Conservation (phyloP, 495 filamentous ascomycete genomes). For the Pseudotulostoma volvatum region DNA sequence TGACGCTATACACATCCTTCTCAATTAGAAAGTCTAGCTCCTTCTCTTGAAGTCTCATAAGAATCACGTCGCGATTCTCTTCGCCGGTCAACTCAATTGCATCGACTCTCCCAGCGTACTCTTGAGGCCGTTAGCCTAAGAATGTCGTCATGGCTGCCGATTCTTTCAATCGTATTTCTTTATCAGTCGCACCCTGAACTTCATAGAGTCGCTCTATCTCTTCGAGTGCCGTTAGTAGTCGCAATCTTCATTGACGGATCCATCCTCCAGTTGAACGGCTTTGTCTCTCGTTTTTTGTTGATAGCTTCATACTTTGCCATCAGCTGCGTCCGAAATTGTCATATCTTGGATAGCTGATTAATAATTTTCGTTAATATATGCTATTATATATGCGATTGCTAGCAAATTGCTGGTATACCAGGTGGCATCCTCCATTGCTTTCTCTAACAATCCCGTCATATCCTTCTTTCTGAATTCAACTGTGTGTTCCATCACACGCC, state of each 20-base stretch:
- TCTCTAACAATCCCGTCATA: neutral
- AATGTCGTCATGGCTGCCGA: neutral
- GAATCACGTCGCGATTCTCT: neutral
- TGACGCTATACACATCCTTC: slow-evolving; percentile 44
- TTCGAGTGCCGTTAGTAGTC: neutral
- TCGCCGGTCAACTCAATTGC: neutral
- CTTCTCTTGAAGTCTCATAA: slow-evolving; percentile 18
- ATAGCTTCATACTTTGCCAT: too few relatives aligned
- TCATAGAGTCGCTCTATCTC: neutral
- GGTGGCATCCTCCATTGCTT: neutral
- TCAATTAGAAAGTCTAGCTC: slow-evolving; percentile 39
- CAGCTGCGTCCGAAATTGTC: too few relatives aligned
- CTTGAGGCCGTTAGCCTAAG: neutral
- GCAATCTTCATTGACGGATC: neutral
- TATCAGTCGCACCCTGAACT: neutral
- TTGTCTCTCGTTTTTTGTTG: too few relatives aligned
- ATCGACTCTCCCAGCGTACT: neutral
- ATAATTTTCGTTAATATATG: too few relatives aligned
- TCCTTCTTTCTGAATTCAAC: neutral
- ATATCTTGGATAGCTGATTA: too few relatives aligned
- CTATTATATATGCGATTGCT: too few relatives aligned
- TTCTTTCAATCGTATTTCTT: neutral
- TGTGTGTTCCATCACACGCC: neutral
- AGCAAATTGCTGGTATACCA: neutral
- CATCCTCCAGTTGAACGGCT: too few relatives aligned